phyloP scores from a whole-genome alignment of 108 stramenopile species.

The Fistulifera solaris region DNA sequence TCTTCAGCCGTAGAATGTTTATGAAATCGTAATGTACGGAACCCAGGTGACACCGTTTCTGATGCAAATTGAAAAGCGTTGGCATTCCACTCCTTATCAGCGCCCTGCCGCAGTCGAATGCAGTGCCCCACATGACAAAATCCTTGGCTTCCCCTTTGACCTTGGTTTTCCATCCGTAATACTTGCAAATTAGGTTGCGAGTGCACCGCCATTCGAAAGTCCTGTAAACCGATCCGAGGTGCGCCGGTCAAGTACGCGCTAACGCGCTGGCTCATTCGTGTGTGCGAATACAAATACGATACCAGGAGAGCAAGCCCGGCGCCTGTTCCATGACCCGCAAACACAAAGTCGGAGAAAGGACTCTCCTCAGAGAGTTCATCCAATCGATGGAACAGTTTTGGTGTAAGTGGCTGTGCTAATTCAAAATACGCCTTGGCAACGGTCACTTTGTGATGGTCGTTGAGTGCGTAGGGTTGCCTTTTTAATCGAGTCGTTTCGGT shows the following conservation, averaged over 20 bases:
- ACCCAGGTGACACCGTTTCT: background rate
- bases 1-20: too few relatives aligned
- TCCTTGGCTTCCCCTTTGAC: conserved; percentile 22
- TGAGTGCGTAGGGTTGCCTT: conserved; percentile 22
- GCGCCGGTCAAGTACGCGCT: conserved; percentile 44
- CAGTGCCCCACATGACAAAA: conserved; percentile 45
- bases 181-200: conserved; percentile 62
- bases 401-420: conserved; percentile 43
- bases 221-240: conserved; percentile 54
- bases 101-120: conserved; percentile 5
- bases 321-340: conserved; percentile 69
- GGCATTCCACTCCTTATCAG: too few relatives aligned
- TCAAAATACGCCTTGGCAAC: conserved; percentile 18
- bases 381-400: conserved; percentile 39
- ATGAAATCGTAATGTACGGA: too few relatives aligned
- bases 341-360: conserved; percentile 70
- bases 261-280: conserved; percentile 47
- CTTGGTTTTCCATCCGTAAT: conserved; percentile 46
- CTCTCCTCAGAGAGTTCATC: conserved; percentile 52
- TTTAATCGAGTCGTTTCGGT: conserved; percentile 45
- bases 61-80: background rate
- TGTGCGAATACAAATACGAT: conserved; percentile 44
- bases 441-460: conserved; percentile 17
- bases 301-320: conserved; percentile 56
- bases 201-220: conserved; percentile 49